Conservation (phyloP, 345 rosid species). For the Cardamine chenopodiifolia region DNA sequence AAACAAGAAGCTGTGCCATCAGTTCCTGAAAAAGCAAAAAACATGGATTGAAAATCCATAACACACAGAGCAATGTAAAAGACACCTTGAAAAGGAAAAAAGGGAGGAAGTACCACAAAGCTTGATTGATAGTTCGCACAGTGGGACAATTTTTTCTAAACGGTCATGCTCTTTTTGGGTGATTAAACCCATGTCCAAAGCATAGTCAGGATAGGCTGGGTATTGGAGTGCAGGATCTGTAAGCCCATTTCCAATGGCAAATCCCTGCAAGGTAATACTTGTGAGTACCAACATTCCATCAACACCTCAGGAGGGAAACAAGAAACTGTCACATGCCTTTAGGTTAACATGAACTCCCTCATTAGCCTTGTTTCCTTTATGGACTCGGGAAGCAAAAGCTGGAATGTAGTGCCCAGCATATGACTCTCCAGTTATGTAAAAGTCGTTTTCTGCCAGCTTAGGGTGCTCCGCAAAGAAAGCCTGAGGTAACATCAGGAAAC, state of each 20-base stretch:
- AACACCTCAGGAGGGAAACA: slow-evolving; percentile 3
- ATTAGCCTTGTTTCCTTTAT: slow-evolving; percentile 87
- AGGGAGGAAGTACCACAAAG: slow-evolving; percentile 70
- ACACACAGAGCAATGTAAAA: slow-evolving; percentile 1
- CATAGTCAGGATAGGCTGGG: slow-evolving; percentile 96
- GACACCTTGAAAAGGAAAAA: slow-evolving; percentile 17
- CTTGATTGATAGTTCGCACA: slow-evolving; percentile 81
- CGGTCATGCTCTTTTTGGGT: slow-evolving; percentile 55
- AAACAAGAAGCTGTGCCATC: slow-evolving; percentile 92
- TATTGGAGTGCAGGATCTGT: slow-evolving; percentile 93
- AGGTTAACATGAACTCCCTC: slow-evolving; percentile 87
- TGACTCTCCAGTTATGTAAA: slow-evolving; percentile 96
- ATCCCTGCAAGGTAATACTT: slow-evolving; percentile 62
- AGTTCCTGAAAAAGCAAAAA: slow-evolving; percentile 62
- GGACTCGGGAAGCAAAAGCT: slow-evolving; percentile 92
- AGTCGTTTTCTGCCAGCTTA: slow-evolving; percentile 69
- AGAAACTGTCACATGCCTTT: slow-evolving; percentile 54
- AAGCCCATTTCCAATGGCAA: slow-evolving; percentile 98
- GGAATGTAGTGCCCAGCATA: slow-evolving; percentile 99
- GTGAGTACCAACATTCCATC: slow-evolving; percentile 19
- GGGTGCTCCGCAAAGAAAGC: slow-evolving; percentile 97
- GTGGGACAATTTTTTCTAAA: slow-evolving; percentile 79
- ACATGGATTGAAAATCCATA: slow-evolving; percentile 7
- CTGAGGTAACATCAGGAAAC: slow-evolving; percentile 42
- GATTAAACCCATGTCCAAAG: slow-evolving; percentile 85